phyloP scores from a whole-genome alignment of 225 moss, liverwort and hornwort species.

The Neckera pumila region DNA sequence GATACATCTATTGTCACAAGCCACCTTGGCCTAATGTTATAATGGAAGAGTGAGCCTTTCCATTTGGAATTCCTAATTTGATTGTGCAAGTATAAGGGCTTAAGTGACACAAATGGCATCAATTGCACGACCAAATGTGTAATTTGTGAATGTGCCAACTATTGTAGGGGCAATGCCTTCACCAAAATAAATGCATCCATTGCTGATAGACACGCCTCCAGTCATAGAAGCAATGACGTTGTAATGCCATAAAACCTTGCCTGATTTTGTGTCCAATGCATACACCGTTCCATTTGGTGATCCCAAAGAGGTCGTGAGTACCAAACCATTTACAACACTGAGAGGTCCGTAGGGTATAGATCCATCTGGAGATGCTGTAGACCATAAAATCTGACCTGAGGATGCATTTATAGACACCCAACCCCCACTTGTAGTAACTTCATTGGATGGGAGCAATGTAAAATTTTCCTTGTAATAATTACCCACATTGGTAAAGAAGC shows the following conservation, averaged over 20 bases:
- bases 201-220: background rate
- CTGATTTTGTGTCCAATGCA: background rate
- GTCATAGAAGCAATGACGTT: background rate
- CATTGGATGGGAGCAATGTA: background rate
- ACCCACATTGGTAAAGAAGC: background rate
- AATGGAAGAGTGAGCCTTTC: background rate
- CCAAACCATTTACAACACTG: background rate
- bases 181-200: background rate
- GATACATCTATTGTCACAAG: background rate
- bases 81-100: background rate
- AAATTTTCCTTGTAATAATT: background rate
- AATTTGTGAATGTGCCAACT: accelerated
- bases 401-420: background rate
- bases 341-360: background rate
- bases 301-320: background rate
- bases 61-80: background rate
- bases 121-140: background rate
- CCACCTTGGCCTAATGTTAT: too few species aligned
- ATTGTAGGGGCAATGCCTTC: background rate
- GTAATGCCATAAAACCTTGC: background rate
- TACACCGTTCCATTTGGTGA: background rate
- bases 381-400: background rate
- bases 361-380: background rate
- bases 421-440: background rate
- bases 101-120: background rate